phyloP scores from a whole-genome alignment of 2,329 filamentous ascomycete species.

The Penicillium sp. region DNA sequence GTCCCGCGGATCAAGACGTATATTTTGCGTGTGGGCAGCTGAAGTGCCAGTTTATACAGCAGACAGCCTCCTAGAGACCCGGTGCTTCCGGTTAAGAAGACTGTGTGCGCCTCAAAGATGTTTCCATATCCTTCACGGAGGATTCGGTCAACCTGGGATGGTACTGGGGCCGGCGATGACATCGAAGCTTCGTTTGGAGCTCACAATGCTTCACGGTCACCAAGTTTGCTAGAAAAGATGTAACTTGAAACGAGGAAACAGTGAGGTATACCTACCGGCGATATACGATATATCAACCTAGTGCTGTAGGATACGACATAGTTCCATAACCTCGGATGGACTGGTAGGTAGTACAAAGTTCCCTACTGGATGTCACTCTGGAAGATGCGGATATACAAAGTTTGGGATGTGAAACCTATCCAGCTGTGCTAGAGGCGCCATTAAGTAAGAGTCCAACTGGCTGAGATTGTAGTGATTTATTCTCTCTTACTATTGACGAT shows the following conservation, averaged over 20 bases:
- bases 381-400: background rate
- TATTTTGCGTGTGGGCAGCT: constrained; percentile 30
- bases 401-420: too few relatives aligned
- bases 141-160: constrained; percentile 17
- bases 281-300: background rate
- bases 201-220: background rate
- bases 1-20: constrained; percentile 27
- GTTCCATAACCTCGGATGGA: background rate
- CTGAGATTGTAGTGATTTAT: background rate
- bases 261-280: background rate
- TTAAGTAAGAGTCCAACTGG: background rate
- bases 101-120: constrained; percentile 23
- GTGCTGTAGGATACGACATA: background rate
- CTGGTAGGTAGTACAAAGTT: background rate
- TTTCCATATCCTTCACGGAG: constrained; percentile 25
- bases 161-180: constrained; percentile 5
- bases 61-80: constrained; percentile 33
- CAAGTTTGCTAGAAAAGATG: background rate
- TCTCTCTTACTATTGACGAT: too few relatives aligned
- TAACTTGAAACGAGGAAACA: background rate
- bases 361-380: background rate
- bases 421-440: background rate
- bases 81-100: constrained; percentile 31
- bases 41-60: constrained; percentile 31
- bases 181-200: constrained; percentile 7